These are phyloP conservation scores for Haberlea rhodopensis DNA, from an alignment of 257 asterid genomes.

Conservation along the genomic window DNA sequence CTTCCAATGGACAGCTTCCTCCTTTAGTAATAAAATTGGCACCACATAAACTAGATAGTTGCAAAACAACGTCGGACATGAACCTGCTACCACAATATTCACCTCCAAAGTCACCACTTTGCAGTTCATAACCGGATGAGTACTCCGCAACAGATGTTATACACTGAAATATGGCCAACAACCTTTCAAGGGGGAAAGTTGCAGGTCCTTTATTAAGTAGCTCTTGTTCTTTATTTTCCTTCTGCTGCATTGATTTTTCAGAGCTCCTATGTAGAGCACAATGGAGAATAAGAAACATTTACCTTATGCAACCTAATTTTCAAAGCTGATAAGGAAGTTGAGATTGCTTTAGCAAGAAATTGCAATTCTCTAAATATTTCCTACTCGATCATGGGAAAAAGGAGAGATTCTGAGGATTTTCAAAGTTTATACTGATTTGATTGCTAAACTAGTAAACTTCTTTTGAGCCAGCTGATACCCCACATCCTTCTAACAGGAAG, in stretches of 20 bases:
- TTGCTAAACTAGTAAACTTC: not conserved
- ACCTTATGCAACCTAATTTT: constrained; percentile 10
- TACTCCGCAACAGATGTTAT: constrained; percentile 70
- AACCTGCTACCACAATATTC: constrained; percentile 45
- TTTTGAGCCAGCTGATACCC: no score
- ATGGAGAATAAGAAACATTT: not conserved
- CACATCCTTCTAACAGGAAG: not conserved
- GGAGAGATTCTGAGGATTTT: not conserved
- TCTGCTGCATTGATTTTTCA: constrained; percentile 61
- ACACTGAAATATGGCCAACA: constrained; percentile 86
- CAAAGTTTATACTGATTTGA: not conserved
- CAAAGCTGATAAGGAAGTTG: not conserved
- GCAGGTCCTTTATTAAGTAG: constrained; percentile 92
- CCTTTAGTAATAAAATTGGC: constrained; percentile 89
- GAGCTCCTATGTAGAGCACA: constrained; percentile 55
- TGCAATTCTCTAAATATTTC: constrained; percentile 5
- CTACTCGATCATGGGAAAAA: not conserved
- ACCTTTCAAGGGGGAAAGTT: constrained; percentile 86
- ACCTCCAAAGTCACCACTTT: constrained; percentile 34
- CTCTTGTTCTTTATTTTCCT: constrained; percentile 82
- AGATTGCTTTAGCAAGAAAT: not conserved
- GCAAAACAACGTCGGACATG: constrained; percentile 80
- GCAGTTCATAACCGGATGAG: constrained; percentile 46
- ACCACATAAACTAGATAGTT: constrained; percentile 84
- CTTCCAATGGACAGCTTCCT: constrained; percentile 90